Evolutionary conservation across 2,329 filamentous ascomycete species (phyloP).

Genomic region (Podosphaera xanthii): DNA sequence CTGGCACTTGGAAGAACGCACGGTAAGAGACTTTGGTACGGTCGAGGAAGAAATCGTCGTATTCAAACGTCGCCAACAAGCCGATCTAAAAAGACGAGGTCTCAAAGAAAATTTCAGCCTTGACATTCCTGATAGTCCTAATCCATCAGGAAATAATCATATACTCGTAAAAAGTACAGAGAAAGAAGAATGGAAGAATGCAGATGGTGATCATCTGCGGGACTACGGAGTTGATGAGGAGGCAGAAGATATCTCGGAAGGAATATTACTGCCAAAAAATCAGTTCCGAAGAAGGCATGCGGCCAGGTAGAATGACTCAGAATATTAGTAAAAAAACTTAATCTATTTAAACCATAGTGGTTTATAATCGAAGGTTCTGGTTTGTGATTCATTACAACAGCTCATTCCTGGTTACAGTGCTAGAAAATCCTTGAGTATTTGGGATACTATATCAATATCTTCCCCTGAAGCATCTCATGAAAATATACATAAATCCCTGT

Average conservation of each 20-base stretch:
- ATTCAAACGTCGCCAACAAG: conserved; percentile 26
- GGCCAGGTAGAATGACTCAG: too few relatives aligned
- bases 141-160: conserved; percentile 13
- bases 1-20: neutral
- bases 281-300: conserved; percentile 30
- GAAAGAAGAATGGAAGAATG: conserved; percentile 46
- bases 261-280: conserved; percentile 48
- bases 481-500: too few relatives aligned
- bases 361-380: too few relatives aligned
- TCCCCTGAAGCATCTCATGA: too few relatives aligned
- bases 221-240: conserved; percentile 70
- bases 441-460: too few relatives aligned
- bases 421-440: too few relatives aligned
- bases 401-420: too few relatives aligned
- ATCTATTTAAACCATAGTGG: too few relatives aligned
- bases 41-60: conserved; percentile 21
- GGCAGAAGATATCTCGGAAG: conserved; percentile 31
- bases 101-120: conserved; percentile 7
- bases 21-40: conserved; percentile 8
- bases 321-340: too few relatives aligned
- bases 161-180: conserved; percentile 17
- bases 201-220: conserved; percentile 48
- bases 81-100: conserved; percentile 22
- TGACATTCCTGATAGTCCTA: conserved; percentile 7
- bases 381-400: too few relatives aligned